Percentiles rank a stretch among this genome's conserved stretches.
These are phyloP conservation scores for Pisolithus thermaeus DNA, from an alignment of 1,284 basidiomycete genomes.

Conservation along the genomic window DNA sequence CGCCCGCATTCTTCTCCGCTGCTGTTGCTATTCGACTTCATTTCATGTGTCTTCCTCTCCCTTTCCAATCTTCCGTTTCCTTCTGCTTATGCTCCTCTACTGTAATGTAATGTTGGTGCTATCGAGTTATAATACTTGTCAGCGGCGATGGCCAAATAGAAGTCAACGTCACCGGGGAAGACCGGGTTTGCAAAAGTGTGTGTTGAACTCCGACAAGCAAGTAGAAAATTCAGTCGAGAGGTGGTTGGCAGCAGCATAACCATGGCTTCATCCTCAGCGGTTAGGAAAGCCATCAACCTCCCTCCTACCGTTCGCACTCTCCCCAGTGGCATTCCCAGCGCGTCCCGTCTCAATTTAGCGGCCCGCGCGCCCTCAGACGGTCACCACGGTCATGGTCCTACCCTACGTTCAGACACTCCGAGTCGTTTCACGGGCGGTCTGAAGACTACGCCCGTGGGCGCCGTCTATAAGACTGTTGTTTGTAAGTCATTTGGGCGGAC, in stretches of 20 bases:
- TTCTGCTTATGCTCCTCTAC: too few relatives aligned
- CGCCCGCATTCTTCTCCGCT: too few relatives aligned
- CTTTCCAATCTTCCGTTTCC: too few relatives aligned
- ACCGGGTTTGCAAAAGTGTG: too few relatives aligned
- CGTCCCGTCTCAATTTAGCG: conserved; percentile 64
- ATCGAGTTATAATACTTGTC: too few relatives aligned
- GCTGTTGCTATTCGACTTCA: too few relatives aligned
- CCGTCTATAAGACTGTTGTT: conserved; percentile 61
- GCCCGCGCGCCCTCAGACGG: conserved; percentile 56
- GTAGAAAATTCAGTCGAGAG: background rate
- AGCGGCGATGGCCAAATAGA: too few relatives aligned
- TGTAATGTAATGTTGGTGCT: too few relatives aligned
- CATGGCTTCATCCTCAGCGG: conserved; percentile 65
- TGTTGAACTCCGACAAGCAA: too few relatives aligned
- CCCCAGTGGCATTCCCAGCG: conserved; percentile 67
- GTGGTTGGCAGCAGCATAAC: background rate
- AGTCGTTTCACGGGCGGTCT: conserved; percentile 57
- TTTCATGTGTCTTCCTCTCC: too few relatives aligned
- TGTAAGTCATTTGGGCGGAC: conserved; percentile 44
- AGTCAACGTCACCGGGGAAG: too few relatives aligned
- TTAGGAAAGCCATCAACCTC: conserved; percentile 79
- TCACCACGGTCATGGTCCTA: conserved; percentile 52
- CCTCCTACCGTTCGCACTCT: conserved; percentile 76
- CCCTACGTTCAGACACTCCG: conserved; percentile 60
- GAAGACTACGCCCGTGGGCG: conserved; percentile 42